These are phyloP conservation scores for Curvularia hawaiiensis DNA, from an alignment of 2,329 filamentous ascomycete genomes.

Conservation along the genomic window DNA sequence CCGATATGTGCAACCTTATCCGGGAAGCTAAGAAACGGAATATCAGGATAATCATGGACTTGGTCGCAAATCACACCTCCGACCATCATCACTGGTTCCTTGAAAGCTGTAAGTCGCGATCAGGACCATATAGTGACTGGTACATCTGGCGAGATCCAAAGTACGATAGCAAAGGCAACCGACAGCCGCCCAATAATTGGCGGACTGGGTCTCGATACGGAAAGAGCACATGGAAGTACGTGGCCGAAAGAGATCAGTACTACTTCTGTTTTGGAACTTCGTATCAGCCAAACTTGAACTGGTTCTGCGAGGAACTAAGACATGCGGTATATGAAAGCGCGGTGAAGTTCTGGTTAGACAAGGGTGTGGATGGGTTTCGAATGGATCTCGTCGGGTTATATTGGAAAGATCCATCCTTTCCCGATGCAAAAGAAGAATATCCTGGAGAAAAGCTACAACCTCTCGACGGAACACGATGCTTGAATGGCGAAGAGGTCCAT, in stretches of 20 bases:
- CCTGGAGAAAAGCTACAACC: neutral
- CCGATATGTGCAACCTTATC: conserved; percentile 68
- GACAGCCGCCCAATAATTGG: conserved; percentile 64
- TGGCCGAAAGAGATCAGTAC: conserved; percentile 40
- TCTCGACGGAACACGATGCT: neutral
- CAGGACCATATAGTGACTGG: conserved; percentile 71
- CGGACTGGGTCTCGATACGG: conserved; percentile 47
- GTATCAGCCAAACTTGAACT: conserved; percentile 56
- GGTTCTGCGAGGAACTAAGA: conserved; percentile 34
- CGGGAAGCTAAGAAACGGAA: conserved; percentile 63
- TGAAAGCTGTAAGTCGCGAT: conserved; percentile 65
- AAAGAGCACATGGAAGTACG: conserved; percentile 50
- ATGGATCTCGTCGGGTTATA: conserved; percentile 3
- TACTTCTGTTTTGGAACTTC: conserved; percentile 55
- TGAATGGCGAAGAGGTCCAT: conserved; percentile 1
- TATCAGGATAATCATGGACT: conserved; percentile 74
- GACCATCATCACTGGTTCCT: conserved; percentile 75
- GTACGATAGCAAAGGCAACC: conserved; percentile 59
- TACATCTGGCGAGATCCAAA: conserved; percentile 69
- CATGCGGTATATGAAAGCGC: neutral
- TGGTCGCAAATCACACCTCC: conserved; percentile 80
- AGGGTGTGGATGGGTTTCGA: neutral
- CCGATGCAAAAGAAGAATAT: conserved; percentile 3
- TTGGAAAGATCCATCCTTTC: conserved; percentile 2
- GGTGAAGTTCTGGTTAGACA: conserved; percentile 1